Evolutionary conservation across 306 rosid species (phyloP), one percentile per base, ranked within the genome.

Genomic region (Inga laurina): DNA sequence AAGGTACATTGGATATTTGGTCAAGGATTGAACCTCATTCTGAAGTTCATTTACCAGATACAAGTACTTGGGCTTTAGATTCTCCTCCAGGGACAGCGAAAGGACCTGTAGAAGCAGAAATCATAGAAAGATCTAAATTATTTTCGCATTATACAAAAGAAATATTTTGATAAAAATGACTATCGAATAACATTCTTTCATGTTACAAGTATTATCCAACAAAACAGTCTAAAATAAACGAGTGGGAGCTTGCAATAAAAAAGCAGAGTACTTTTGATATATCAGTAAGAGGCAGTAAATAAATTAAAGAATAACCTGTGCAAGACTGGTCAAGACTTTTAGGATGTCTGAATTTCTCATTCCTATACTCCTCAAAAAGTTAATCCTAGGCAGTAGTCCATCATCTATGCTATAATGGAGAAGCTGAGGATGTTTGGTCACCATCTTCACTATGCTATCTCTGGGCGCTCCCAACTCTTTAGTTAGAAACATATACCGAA

Each of bases 351-450:
- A 79, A 84, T 97, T 90, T 46, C 79, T 81, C 99, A 97, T 97
- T 86, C 99, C 99, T 59, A 97, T 94, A 86, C 97, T 94, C 88
- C 98, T 86, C 39, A 97, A 86, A 87, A 97, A 97, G 80, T 97
- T 97, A 87, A 97, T 97, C 89, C 97, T 90, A 37, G 99, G 99
- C 19, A 91, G 88, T 56, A 97, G 88, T 73, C 99, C 99, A 66
- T 85, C 97, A 34, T 91, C 92, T 35, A 97, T 97, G 89, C 99
- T 97, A 87, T 97, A 97, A 85, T 97, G 98, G 51, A 97, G 98
- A 79, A 97, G 90, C 86, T 97, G 99, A 7, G 99, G 99, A 84
- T 97, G 99, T 82, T 92, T 97, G 0, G 80, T 94, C 46, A 97
- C 99, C 99, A 97, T 97, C 90, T 97, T 97, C 82, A 94, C 98